phyloP scores from a whole-genome alignment of 1,139 yeast species.

The Kodamaea fungicola region DNA sequence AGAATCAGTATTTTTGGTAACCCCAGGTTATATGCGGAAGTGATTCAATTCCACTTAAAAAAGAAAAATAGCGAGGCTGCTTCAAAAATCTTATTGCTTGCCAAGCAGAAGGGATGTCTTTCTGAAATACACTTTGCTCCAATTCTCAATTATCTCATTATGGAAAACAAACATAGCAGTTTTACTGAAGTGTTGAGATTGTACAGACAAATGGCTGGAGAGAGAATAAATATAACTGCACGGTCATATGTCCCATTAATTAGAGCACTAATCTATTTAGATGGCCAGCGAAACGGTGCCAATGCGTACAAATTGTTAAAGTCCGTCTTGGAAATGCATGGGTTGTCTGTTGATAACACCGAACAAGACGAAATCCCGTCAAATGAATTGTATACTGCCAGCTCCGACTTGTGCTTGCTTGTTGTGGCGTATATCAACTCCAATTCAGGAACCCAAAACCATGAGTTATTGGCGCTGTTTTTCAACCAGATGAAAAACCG shows the following conservation, averaged over 20 bases:
- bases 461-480: constrained; percentile 26
- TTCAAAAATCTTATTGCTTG: constrained; percentile 12
- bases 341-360: constrained; percentile 15
- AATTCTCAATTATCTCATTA: constrained; percentile 23
- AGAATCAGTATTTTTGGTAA: constrained; percentile 6
- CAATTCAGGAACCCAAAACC: constrained; percentile 15
- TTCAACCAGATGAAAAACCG: constrained; percentile 24
- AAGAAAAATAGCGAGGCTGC: constrained; percentile 17
- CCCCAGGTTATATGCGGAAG: constrained; percentile 22
- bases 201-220: constrained; percentile 39
- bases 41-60: constrained; percentile 20
- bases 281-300: constrained; percentile 22
- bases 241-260: constrained; percentile 39
- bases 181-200: constrained; percentile 29
- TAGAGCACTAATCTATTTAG: constrained; percentile 39
- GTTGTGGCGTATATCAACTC: constrained; percentile 23
- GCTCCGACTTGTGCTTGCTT: constrained; percentile 19
- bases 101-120: constrained; percentile 14
- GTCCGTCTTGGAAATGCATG: constrained; percentile 33
- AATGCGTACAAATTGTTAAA: constrained; percentile 29
- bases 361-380: neutral
- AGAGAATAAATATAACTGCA: constrained; percentile 29
- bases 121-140: constrained; percentile 29
- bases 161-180: constrained; percentile 22
- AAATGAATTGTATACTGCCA: neutral